A percentile compares a stretch with the other conserved stretches of the same genome.
Evolutionary conservation across 805 yeast species (phyloP).

Genomic region (Candida pseudofarinosa): DNA sequence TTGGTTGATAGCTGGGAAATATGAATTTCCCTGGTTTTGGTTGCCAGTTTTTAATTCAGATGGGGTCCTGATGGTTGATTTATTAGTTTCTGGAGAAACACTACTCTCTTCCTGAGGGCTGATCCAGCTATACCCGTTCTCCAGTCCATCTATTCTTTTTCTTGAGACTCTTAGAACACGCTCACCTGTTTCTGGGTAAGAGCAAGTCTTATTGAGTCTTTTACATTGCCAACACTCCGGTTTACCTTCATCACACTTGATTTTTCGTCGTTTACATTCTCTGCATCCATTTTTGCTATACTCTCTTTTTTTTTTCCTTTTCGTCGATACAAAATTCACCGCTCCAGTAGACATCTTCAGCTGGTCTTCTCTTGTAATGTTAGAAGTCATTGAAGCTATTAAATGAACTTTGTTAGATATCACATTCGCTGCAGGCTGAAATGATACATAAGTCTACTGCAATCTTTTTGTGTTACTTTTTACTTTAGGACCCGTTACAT

Average conservation of each 20-base stretch:
- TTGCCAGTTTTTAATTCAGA: background rate
- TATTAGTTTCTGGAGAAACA: background rate
- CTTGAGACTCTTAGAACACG: constrained; percentile 20
- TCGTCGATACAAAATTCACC: constrained; percentile 2
- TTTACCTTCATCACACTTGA: constrained; percentile 37
- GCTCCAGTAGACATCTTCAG: constrained; percentile 2
- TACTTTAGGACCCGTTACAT: no score
- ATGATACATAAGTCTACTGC: background rate
- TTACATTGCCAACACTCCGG: constrained; percentile 34
- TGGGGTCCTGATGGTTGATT: background rate
- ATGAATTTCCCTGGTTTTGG: constrained; percentile 3
- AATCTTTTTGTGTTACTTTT: background rate
- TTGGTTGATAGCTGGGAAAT: constrained; percentile 8
- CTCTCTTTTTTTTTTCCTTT: constrained; percentile 7
- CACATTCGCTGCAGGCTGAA: background rate
- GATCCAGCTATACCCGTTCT: background rate
- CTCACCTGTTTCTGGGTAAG: constrained; percentile 26
- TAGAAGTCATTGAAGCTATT: background rate
- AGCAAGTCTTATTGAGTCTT: constrained; percentile 24
- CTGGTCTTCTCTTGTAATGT: no score
- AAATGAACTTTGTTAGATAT: background rate
- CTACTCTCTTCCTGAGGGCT: background rate
- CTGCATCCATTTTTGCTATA: constrained; percentile 37
- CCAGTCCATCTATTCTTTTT: constrained; percentile 4
- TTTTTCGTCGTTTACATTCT: constrained; percentile 41